A percentile compares a stretch with the other conserved stretches of the same genome.
These are phyloP conservation scores for Boletus vinaceobasis DNA, from an alignment of 768 basidiomycete species.

Conservation along the genomic window DNA sequence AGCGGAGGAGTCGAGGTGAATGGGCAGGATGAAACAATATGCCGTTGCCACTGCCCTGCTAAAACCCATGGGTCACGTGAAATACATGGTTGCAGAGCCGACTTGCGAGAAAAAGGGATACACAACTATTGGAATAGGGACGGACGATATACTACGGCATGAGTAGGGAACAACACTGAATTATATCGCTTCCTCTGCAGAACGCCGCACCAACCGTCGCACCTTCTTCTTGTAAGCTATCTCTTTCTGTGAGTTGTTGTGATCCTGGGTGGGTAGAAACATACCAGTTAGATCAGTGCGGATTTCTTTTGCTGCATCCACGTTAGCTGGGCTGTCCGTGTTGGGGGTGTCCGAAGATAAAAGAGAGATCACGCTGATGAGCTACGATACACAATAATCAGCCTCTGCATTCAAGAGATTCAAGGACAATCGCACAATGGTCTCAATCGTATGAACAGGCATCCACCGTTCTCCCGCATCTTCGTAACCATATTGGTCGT, in stretches of 20 bases:
- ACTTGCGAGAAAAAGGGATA: not conserved
- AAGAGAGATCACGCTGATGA: slow-evolving; percentile 94
- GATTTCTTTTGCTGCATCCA: slow-evolving; percentile 91
- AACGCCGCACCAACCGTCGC: slow-evolving; percentile 77
- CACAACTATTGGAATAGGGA: slow-evolving; percentile 7
- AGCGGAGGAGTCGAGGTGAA: slow-evolving; percentile 5
- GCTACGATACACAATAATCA: slow-evolving; percentile 44
- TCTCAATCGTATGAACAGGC: slow-evolving; percentile 96
- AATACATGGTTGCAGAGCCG: not conserved
- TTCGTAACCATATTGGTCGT: slow-evolving; percentile 96
- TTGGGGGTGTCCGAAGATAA: slow-evolving; percentile 90
- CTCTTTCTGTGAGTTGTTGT: slow-evolving; percentile 16
- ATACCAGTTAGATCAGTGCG: slow-evolving; percentile 60
- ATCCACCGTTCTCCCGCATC: slow-evolving; percentile 97
- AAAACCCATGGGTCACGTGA: slow-evolving; percentile 22
- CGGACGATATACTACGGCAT: slow-evolving; percentile 17
- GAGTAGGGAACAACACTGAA: slow-evolving; percentile 23
- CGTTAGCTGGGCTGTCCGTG: slow-evolving; percentile 91
- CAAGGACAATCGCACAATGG: slow-evolving; percentile 61
- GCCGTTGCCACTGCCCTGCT: not conserved
- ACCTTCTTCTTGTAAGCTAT: slow-evolving; percentile 95
- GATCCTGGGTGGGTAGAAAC: slow-evolving; percentile 16
- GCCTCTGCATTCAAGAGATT: not conserved
- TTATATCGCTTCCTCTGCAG: slow-evolving; percentile 87
- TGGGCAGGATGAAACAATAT: slow-evolving; percentile 5